Conservation (phyloP, 148 eudicot species). For the Amaranthus hypochondriacus region DNA sequence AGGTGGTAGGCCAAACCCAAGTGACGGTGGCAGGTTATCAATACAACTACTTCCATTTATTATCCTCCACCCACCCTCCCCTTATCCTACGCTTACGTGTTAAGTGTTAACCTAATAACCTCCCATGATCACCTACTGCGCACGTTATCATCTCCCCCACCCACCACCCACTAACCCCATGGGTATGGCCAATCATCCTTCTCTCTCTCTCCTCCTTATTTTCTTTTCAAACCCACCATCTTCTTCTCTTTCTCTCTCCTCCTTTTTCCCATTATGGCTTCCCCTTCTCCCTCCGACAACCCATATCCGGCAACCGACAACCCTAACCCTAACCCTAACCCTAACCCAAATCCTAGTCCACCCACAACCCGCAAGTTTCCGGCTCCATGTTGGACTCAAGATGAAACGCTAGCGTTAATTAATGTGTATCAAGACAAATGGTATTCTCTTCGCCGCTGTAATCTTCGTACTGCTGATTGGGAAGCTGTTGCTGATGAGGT, state of each 20-base stretch:
- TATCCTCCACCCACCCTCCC: too few relatives aligned
- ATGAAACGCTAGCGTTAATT: conserved; percentile 58
- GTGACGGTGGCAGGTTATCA: too few relatives aligned
- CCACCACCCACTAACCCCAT: conserved; percentile 34
- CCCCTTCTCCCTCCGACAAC: conserved; percentile 15
- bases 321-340: conserved; percentile 21
- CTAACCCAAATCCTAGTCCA: too few relatives aligned
- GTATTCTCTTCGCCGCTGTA: conserved; percentile 79
- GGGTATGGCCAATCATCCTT: background rate
- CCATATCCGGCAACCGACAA: conserved; percentile 10
- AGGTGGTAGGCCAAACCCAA: too few relatives aligned
- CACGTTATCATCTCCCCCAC: conserved; percentile 36
- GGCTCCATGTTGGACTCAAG: conserved; percentile 76
- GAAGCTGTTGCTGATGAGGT: conserved; percentile 65
- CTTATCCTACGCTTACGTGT: too few relatives aligned
- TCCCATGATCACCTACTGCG: conserved; percentile 19
- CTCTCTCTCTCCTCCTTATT: background rate
- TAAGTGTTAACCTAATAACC: too few relatives aligned
- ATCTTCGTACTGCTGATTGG: conserved; percentile 73
- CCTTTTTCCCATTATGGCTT: conserved; percentile 1
- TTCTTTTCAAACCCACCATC: background rate
- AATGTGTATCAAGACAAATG: conserved; percentile 58
- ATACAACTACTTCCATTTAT: too few relatives aligned
- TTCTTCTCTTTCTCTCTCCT: background rate
- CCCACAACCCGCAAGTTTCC: conserved; percentile 48